Base-by-base conservation (phyloP, 1,139 yeast species). In the Pichia sp. region DNA sequence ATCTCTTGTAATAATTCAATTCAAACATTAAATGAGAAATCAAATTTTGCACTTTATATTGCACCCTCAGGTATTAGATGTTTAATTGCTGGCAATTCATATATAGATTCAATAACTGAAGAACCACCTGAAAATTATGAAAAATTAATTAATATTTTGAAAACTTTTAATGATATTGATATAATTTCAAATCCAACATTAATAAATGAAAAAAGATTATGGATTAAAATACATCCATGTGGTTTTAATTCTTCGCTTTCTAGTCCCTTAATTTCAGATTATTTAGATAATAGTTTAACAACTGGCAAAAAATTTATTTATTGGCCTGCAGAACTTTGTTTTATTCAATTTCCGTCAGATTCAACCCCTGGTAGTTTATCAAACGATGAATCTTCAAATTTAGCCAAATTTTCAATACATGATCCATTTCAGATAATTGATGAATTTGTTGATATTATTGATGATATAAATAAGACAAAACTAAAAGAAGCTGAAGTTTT, bases 51-150 rank as follows among this genome's bases (percentile, higher is more conserved):
- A 7, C 66, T 86, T 0, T 83, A 84, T 56, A 61, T 86, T 45
- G 78, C 83, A 5, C 96, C 95, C 0, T 80, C 89, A 10, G 94
- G 90, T 0, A 80, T 84, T 25, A 67, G 89, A 47, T 86, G 87
- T 47, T 81, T 79, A 54, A 67, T 83, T 48, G 79, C 81, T 0
- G 56, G 56, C 6, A 57, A 65, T 3, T 69, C 73, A 29, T 58
- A 75, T 18, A 56, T 61, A 5, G 71, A 69, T 25, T 75, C 78
- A 27, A 62, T 78, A 31, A 68, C 78, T 1, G 62, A 60, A 33
- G 64, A 71, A 6, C 73, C 79, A 2, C 86, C 87, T 0, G 67
- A 73, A 38, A 79, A 80, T 57, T 66, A 71, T 11, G 75, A 73
- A 5, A 70, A 70, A 29, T 64, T 86, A 9, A 61, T 84, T 26